Evolutionary conservation across 805 yeast genomes (phyloP).

Genomic region (Wilhelminamyces savonicus): DNA sequence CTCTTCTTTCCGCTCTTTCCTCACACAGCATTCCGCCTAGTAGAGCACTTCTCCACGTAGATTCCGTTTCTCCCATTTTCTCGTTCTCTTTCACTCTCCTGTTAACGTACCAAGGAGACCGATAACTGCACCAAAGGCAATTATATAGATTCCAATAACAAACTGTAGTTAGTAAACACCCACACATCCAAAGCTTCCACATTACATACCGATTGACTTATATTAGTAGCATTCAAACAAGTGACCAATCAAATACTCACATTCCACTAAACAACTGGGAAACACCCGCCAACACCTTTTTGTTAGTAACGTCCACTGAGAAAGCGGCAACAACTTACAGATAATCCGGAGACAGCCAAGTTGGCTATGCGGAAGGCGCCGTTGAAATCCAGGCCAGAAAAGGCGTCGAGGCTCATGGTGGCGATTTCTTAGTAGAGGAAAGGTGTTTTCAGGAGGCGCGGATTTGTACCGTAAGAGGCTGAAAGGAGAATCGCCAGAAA

Average conservation of each 20-base stretch:
- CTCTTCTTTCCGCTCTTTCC: too few species aligned
- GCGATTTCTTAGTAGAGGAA: too few species aligned
- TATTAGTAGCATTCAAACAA: slow-evolving; percentile 14
- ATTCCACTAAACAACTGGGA: slow-evolving; percentile 46
- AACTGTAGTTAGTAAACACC: slow-evolving; percentile 30
- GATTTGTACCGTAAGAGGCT: too few species aligned
- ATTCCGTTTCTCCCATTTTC: not conserved
- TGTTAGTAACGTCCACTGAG: slow-evolving; percentile 3
- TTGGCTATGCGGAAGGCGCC: slow-evolving; percentile 47
- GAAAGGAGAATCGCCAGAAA: too few species aligned
- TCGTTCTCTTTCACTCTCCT: not conserved
- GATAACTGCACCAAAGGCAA: slow-evolving; percentile 48
- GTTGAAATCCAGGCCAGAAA: slow-evolving; percentile 37
- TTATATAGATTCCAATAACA: slow-evolving; percentile 52
- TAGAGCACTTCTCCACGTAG: too few species aligned
- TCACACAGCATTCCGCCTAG: too few species aligned
- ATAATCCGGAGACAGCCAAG: slow-evolving; percentile 46
- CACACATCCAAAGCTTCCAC: too few species aligned
- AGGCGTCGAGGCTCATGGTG: slow-evolving; percentile 38
- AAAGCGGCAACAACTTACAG: slow-evolving; percentile 32
- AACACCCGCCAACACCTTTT: slow-evolving; percentile 40
- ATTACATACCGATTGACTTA: slow-evolving; percentile 29
- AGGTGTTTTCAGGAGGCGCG: too few species aligned
- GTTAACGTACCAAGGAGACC: slow-evolving; percentile 40
- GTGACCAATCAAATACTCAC: slow-evolving; percentile 21